phyloP scores from a whole-genome alignment of 2,329 filamentous ascomycete species.

The Fusarium pseudograminearum region DNA sequence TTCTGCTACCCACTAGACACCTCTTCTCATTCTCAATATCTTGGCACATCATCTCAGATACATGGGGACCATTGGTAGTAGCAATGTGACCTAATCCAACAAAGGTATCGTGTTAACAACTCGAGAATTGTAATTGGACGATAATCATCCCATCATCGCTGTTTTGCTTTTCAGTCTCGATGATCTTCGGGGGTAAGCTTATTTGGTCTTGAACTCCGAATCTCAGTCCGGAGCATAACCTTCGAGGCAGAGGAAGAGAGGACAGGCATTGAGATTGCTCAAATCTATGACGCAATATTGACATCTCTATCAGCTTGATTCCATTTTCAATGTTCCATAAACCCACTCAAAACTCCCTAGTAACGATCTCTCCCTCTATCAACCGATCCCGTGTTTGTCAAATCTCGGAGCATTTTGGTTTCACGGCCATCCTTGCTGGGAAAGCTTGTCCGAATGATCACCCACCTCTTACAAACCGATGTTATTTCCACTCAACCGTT shows the following conservation, averaged over 20 bases:
- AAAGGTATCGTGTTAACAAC: constrained; percentile 33
- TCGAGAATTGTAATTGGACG: constrained; percentile 34
- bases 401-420: constrained; percentile 14
- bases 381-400: background rate
- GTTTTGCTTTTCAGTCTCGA: background rate
- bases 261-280: background rate
- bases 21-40: background rate
- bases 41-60: constrained; percentile 23
- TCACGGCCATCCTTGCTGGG: constrained; percentile 19
- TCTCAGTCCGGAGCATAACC: background rate
- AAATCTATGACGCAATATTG: constrained; percentile 16
- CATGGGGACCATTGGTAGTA: constrained; percentile 11
- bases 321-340: constrained; percentile 15
- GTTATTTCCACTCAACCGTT: background rate
- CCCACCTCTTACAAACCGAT: background rate
- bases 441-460: background rate
- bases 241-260: background rate
- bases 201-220: constrained; percentile 24
- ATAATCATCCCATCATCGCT: constrained; percentile 3
- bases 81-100: constrained; percentile 7
- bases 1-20: too few species aligned
- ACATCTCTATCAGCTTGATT: background rate
- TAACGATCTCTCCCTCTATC: background rate
- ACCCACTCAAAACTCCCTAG: constrained; percentile 7
- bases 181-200: constrained; percentile 28